Percentiles rank a stretch among this genome's conserved stretches.
Conservation (phyloP, 1,284 basidiomycete genomes). For the Wolfiporia cocos region DNA sequence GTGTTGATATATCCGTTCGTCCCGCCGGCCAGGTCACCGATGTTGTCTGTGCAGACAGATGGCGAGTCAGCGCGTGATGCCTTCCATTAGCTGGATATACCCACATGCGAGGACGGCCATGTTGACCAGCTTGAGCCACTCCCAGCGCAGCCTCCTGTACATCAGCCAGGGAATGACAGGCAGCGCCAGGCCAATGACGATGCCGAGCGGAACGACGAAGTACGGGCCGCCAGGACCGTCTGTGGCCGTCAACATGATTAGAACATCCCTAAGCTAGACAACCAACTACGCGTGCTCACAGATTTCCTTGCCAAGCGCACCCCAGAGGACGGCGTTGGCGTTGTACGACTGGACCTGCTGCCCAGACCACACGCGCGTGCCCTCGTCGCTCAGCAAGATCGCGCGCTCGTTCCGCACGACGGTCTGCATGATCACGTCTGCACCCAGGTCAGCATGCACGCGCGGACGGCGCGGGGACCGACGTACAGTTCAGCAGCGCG, state of each 20-base stretch:
- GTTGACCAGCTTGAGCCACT: constrained; percentile 39
- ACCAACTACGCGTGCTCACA: too few relatives aligned
- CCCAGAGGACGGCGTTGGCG: constrained; percentile 53
- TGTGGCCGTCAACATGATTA: too few relatives aligned
- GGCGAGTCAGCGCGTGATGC: not conserved
- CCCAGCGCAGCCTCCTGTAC: constrained; percentile 39
- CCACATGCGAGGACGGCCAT: constrained; percentile 40
- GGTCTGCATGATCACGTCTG: constrained; percentile 22
- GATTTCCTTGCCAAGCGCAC: constrained; percentile 37
- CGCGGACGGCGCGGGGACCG: too few relatives aligned
- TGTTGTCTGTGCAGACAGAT: constrained; percentile 18
- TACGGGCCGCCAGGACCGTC: constrained; percentile 34
- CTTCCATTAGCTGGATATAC: constrained; percentile 26
- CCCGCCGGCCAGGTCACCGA: constrained; percentile 4
- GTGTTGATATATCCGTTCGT: constrained; percentile 6
- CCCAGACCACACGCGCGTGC: constrained; percentile 44
- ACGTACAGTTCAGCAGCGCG: constrained; percentile 21
- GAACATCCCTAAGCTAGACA: too few relatives aligned
- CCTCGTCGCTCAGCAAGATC: constrained; percentile 32
- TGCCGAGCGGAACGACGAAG: constrained; percentile 6
- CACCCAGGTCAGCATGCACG: too few relatives aligned
- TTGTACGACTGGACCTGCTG: constrained; percentile 37
- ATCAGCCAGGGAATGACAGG: constrained; percentile 49
- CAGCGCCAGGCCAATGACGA: constrained; percentile 43
- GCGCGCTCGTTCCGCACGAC: constrained; percentile 20